These are phyloP conservation scores for Hyparrhenia diplandra DNA, from an alignment of 176 grass and related monocot genomes.

Conservation along the genomic window DNA sequence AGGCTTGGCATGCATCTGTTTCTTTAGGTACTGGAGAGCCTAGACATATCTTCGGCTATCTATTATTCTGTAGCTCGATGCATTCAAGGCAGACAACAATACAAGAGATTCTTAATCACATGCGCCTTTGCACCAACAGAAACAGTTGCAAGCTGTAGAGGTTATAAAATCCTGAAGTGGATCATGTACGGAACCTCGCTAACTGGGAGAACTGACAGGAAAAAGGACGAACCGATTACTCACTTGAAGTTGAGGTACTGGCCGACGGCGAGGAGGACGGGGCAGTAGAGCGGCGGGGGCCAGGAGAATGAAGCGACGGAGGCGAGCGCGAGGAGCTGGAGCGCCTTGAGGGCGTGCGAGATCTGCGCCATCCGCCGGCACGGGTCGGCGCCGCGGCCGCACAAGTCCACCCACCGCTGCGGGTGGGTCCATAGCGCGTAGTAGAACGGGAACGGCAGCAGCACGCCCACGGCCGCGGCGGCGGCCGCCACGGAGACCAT, in stretches of 20 bases:
- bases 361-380: constrained; percentile 89
- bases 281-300: constrained; percentile 54
- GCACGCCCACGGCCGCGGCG: constrained; percentile 32
- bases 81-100: neutral
- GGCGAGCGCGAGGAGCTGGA: constrained; percentile 69
- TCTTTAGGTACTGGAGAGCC: neutral
- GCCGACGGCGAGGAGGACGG: constrained; percentile 56
- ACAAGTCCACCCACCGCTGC: constrained; percentile 77
- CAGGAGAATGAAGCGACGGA: constrained; percentile 72
- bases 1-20: neutral
- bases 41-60: neutral
- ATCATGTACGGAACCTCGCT: neutral
- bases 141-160: neutral
- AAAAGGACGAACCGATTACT: neutral
- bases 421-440: constrained; percentile 69
- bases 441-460: constrained; percentile 89
- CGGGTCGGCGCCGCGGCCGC: constrained; percentile 60
- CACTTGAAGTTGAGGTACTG: constrained; percentile 96
- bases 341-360: constrained; percentile 72
- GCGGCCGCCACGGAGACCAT: constrained; percentile 5
- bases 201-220: neutral
- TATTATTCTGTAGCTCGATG: neutral
- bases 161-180: neutral
- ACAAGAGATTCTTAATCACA: neutral
- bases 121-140: neutral